A percentile compares a stretch with the other conserved stretches of the same genome.
These are phyloP conservation scores for Pholiota adiposa DNA, from an alignment of 1,284 basidiomycete genomes.

Conservation along the genomic window DNA sequence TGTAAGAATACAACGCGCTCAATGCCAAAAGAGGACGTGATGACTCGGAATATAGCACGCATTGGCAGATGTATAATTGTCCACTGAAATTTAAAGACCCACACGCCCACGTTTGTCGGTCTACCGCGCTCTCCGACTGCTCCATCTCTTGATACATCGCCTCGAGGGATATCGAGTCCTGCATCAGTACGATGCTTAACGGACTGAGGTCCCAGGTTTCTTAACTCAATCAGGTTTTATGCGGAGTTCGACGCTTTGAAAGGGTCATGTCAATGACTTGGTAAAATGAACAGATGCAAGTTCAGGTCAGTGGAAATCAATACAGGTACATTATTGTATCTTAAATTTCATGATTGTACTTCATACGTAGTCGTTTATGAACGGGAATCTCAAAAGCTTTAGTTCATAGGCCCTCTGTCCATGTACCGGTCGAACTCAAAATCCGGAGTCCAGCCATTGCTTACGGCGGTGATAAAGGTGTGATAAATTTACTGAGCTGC, in stretches of 20 bases:
- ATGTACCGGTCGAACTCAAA: background rate
- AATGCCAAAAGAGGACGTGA: background rate
- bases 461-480: background rate
- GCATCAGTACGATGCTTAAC: too few species aligned
- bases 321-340: background rate
- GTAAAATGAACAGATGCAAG: background rate
- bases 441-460: background rate
- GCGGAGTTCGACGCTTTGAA: background rate
- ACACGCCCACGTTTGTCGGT: background rate
- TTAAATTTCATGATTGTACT: background rate
- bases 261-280: background rate
- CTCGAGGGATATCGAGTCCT: background rate
- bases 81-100: background rate
- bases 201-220: too few species aligned
- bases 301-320: background rate
- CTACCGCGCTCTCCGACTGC: background rate
- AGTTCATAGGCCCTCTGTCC: background rate
- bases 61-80: background rate
- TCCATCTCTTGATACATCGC: background rate
- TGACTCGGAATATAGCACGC: background rate
- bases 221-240: background rate
- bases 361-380: background rate
- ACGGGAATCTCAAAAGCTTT: background rate
- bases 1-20: background rate
- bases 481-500: background rate